These are phyloP conservation scores for Cyclostephanos tholiformis DNA, from an alignment of 108 stramenopile species.

Conservation along the genomic window DNA sequence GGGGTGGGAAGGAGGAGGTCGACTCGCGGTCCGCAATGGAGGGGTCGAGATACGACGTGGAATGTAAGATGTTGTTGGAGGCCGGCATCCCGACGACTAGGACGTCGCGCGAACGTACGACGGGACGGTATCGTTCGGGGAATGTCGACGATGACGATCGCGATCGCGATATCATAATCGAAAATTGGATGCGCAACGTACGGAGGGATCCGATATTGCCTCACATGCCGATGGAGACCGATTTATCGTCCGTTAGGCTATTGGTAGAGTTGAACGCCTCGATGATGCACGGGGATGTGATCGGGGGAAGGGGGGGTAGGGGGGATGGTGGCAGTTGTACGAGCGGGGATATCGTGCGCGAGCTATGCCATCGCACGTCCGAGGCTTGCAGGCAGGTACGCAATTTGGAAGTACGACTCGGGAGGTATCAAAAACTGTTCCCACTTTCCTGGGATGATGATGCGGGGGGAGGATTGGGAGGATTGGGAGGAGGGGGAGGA, in stretches of 20 bases:
- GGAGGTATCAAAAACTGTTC: conserved; percentile 34
- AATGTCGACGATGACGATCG: not conserved
- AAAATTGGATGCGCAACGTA: conserved; percentile 6
- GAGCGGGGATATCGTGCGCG: conserved; percentile 16
- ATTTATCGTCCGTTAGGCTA: conserved; percentile 23
- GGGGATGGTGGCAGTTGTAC: conserved; percentile 1
- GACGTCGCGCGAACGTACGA: not conserved
- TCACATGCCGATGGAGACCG: conserved; percentile 19
- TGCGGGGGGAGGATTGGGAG: conserved; percentile 1
- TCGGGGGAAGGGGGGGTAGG: not conserved
- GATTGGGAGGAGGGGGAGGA: conserved; percentile 10
- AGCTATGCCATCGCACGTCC: conserved; percentile 23
- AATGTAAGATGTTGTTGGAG: conserved; percentile 18
- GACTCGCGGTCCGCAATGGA: conserved; percentile 2
- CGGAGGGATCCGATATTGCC: conserved; percentile 51
- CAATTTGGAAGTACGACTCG: conserved; percentile 25
- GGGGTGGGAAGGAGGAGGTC: not conserved
- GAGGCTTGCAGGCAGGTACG: conserved; percentile 31
- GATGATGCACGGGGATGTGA: too few relatives aligned
- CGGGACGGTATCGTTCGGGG: too few relatives aligned
- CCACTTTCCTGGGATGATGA: conserved; percentile 11
- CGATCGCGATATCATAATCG: not conserved
- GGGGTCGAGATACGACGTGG: conserved; percentile 18
- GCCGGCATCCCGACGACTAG: conserved; percentile 3
- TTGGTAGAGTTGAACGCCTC: conserved; percentile 33